Percentiles rank a stretch among this genome's conserved stretches.
These are phyloP conservation scores for Pinus taeda DNA, from an alignment of 75 land plant species.

Conservation along the genomic window DNA sequence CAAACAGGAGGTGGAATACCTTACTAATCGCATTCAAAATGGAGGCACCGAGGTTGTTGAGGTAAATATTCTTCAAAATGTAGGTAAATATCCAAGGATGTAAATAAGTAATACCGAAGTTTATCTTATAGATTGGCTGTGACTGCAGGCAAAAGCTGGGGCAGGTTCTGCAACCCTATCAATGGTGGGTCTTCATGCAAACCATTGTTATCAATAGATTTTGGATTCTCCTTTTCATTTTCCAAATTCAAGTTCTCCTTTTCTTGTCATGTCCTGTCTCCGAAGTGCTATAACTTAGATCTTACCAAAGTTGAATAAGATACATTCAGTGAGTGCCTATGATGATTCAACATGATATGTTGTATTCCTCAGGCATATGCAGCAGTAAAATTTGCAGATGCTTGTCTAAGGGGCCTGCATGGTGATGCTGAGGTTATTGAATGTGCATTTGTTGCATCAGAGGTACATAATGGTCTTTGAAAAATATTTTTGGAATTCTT, in stretches of 20 bases:
- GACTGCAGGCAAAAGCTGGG: constrained; percentile 97
- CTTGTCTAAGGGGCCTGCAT: constrained; percentile 28
- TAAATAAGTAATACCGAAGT: too few relatives aligned
- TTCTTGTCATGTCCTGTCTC: neutral
- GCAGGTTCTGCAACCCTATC: constrained; percentile 98
- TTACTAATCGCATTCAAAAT: constrained; percentile 96
- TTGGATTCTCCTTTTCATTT: neutral
- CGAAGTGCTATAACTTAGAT: too few relatives aligned
- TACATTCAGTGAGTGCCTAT: neutral
- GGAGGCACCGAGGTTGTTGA: constrained; percentile 99
- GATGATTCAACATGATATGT: constrained; percentile 6
- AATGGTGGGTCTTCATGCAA: constrained; percentile 57
- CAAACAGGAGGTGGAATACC: constrained; percentile 62
- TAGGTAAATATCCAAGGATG: too few relatives aligned
- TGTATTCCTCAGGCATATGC: constrained; percentile 36
- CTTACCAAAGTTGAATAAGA: too few relatives aligned
- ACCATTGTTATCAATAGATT: neutral
- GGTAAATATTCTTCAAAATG: constrained; percentile 37
- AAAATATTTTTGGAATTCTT: neutral
- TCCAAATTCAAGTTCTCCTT: neutral
- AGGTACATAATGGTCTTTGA: constrained; percentile 14
- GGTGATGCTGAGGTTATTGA: constrained; percentile 43
- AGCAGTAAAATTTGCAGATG: constrained; percentile 48
- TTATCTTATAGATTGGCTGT: neutral
- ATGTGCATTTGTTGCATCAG: constrained; percentile 43